Evolutionary conservation across 352 stramenopile genomes (phyloP).

Genomic region (Peronospora destructor): DNA sequence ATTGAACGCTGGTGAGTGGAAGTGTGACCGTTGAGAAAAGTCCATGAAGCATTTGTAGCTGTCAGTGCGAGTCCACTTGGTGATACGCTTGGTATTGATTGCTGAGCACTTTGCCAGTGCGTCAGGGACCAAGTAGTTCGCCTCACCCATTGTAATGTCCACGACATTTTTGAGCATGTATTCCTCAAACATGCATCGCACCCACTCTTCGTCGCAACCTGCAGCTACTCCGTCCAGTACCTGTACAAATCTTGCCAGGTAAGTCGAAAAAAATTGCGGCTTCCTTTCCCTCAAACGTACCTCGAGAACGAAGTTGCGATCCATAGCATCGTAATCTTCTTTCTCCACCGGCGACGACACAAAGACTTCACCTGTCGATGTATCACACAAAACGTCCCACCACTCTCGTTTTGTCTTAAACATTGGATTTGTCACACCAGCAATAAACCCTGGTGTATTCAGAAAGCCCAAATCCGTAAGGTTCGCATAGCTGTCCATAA

Average conservation of each 20-base stretch:
- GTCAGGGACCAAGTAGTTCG: slow-evolving; percentile 70
- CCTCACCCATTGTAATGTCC: slow-evolving; percentile 69
- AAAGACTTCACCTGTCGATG: slow-evolving; percentile 74
- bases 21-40: slow-evolving; percentile 34
- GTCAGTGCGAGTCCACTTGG: slow-evolving; percentile 78
- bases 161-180: slow-evolving; percentile 83
- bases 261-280: neutral
- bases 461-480: slow-evolving; percentile 86
- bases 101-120: slow-evolving; percentile 65
- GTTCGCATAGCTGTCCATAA: slow-evolving; percentile 64
- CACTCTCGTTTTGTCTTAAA: slow-evolving; percentile 88
- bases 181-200: slow-evolving; percentile 84
- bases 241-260: slow-evolving; percentile 20
- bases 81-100: slow-evolving; percentile 85
- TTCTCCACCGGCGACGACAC: slow-evolving; percentile 52
- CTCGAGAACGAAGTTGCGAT: slow-evolving; percentile 71
- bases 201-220: slow-evolving; percentile 81
- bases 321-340: slow-evolving; percentile 63
- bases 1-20: slow-evolving; percentile 70
- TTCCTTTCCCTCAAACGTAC: slow-evolving; percentile 17
- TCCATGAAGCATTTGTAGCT: slow-evolving; percentile 82
- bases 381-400: slow-evolving; percentile 88
- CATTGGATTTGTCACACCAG: slow-evolving; percentile 89
- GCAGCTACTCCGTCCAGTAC: slow-evolving; percentile 73
- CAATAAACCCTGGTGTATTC: slow-evolving; percentile 77